phyloP scores from a whole-genome alignment of 164 flowering plant species.

The Piper longum region DNA sequence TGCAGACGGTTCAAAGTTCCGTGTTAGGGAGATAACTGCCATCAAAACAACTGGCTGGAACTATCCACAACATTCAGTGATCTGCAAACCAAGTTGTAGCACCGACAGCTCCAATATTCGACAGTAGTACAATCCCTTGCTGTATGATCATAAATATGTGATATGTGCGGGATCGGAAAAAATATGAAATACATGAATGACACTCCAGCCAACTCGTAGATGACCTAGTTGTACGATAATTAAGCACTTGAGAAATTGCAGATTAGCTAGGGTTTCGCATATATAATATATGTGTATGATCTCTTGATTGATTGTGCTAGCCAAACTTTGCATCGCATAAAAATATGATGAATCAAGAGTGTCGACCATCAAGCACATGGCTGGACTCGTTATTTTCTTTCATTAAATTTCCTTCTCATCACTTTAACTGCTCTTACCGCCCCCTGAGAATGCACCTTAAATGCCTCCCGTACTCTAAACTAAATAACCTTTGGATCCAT shows the following conservation, averaged over 20 bases:
- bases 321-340: too few species aligned
- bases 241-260: too few species aligned
- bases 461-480: background rate
- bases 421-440: background rate
- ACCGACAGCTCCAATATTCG: background rate
- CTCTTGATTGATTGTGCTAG: too few species aligned
- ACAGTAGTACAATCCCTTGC: background rate
- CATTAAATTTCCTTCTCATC: background rate
- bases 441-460: background rate
- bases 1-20: conserved; percentile 91
- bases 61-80: conserved; percentile 73
- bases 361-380: background rate
- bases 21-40: conserved; percentile 75
- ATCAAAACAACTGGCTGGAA: background rate
- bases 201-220: too few species aligned
- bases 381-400: background rate
- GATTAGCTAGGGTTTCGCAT: too few species aligned
- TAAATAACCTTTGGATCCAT: too few species aligned
- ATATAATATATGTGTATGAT: too few species aligned
- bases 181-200: too few species aligned
- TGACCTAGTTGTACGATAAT: too few species aligned
- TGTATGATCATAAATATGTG: too few species aligned
- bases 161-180: too few species aligned
- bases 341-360: background rate
- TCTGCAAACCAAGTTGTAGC: conserved; percentile 27